Conservation (phyloP, 495 filamentous ascomycete genomes). For the Aspergillus panamensis region DNA sequence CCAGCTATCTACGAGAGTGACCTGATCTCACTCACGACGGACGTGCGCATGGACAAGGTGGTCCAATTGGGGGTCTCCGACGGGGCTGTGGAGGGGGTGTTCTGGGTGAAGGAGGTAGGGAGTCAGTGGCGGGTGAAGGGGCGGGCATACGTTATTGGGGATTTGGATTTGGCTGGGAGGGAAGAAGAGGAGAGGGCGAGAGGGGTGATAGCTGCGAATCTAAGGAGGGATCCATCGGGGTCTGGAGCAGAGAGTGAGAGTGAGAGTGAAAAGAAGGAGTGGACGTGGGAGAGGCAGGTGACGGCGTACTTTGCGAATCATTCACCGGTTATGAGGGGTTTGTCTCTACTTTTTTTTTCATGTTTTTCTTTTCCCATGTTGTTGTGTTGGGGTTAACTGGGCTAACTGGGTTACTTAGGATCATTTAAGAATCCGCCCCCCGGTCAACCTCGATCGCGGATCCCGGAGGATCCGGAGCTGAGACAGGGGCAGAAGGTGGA, state of each 20-base stretch:
- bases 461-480: slow-evolving; percentile 46
- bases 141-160: slow-evolving; percentile 66
- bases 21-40: slow-evolving; percentile 77
- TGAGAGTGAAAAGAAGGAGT: slow-evolving; percentile 30
- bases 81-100: slow-evolving; percentile 73
- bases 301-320: slow-evolving; percentile 86
- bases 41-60: slow-evolving; percentile 80
- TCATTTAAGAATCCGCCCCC: slow-evolving; percentile 77
- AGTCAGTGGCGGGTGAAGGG: slow-evolving; percentile 87
- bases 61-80: slow-evolving; percentile 56
- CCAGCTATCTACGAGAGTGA: slow-evolving; percentile 67
- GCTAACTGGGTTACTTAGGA: slow-evolving; percentile 35
- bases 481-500: slow-evolving; percentile 64
- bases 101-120: slow-evolving; percentile 67
- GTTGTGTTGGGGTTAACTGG: background rate
- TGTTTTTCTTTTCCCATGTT: slow-evolving; percentile 9
- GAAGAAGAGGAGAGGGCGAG: slow-evolving; percentile 33
- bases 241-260: no score
- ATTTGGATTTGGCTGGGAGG: slow-evolving; percentile 52
- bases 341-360: slow-evolving; percentile 15
- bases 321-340: slow-evolving; percentile 69
- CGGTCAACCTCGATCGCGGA: slow-evolving; percentile 53
- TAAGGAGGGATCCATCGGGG: no score
- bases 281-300: slow-evolving; percentile 72
- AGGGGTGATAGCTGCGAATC: slow-evolving; percentile 29